Evolutionary conservation across 495 filamentous ascomycete species (phyloP), one percentile per base, ranked within the genome.

Genomic region (Podospora comata): DNA sequence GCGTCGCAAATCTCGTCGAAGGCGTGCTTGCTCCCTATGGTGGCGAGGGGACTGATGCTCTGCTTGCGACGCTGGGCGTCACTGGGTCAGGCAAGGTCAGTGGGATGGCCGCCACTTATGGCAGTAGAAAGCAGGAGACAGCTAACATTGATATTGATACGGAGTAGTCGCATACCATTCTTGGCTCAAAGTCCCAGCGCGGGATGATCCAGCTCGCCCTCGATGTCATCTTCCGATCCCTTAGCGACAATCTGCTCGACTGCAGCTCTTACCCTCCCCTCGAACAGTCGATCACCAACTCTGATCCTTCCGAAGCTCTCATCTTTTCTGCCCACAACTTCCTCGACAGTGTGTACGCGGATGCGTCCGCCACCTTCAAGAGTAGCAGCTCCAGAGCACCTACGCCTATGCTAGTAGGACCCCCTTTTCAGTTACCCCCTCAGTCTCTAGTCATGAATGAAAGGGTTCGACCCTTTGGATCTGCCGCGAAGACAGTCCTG

Each of bases 81-180:
- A 97, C 95, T 6, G 96, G 95, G 19, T 96, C 92, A 69, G 95
- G 95, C 73, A 99, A 99, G 88, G 94, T 96, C 71, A 44, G 84
- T 79, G 30, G 15, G 15, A 55, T 23, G 39, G 39, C 39, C 2
- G 9, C 39, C 9, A 16, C 39, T 11, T 11, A 48, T 13, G 39
- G 15, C 2, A 16, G 39, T 7, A 2, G 39, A 48, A 11, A 48
- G 15, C 15, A 16, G 5, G 39, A 48, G 39, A 48, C 5, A 61
- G 26, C 59, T 59, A 59, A 59, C 56, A 7, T 59, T 48, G 39
- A 11, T 13, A 18, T 16, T 1, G 3, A 28, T 23, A 23, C 1
- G 23, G 23, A 23, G 23, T 72, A 98, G 94, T 94, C 91, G 70
- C 93, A 99, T 76, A 99, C 95, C n/a, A 97, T 98, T 71, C 86